Evolutionary conservation across 2,329 filamentous ascomycete genomes (phyloP).

Genomic region (Rhinocladiella similis): DNA sequence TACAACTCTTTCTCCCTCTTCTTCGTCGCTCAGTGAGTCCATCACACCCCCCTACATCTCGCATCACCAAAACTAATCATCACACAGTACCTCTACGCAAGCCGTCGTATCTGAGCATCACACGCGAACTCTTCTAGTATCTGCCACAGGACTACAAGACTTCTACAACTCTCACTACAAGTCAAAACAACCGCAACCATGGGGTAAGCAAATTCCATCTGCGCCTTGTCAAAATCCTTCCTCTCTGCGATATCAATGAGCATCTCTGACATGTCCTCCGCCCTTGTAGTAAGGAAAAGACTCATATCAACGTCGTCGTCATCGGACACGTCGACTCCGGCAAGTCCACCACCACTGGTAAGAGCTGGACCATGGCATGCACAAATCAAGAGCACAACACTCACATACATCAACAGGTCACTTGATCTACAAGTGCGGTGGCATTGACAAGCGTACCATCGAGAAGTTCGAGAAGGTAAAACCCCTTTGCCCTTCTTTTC

Average conservation of each 20-base stretch:
- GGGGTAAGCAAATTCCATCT: slow-evolving; percentile 53
- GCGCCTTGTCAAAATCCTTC: slow-evolving; percentile 12
- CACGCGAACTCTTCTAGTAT: slow-evolving; percentile 45
- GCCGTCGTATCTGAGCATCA: slow-evolving; percentile 54
- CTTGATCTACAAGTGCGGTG: slow-evolving; percentile 99
- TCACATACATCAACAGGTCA: slow-evolving; percentile 59
- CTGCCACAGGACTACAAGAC: slow-evolving; percentile 51
- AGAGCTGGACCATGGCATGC: slow-evolving; percentile 44
- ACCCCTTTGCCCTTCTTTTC: slow-evolving; percentile 7
- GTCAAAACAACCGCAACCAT: slow-evolving; percentile 54
- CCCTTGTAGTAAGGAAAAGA: slow-evolving; percentile 81
- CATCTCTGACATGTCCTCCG: slow-evolving; percentile 22
- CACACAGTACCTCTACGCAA: slow-evolving; percentile 53
- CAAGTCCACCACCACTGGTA: slow-evolving; percentile 96
- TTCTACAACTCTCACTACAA: slow-evolving; percentile 31
- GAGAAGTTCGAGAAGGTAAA: slow-evolving; percentile 99
- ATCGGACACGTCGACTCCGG: slow-evolving; percentile 99
- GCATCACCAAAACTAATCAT: slow-evolving; percentile 24
- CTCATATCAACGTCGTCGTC: slow-evolving; percentile 96
- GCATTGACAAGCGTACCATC: slow-evolving; percentile 99
- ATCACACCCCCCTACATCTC: slow-evolving; percentile 18
- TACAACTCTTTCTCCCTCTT: slow-evolving; percentile 23
- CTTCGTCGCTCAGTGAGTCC: slow-evolving; percentile 33
- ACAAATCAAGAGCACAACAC: slow-evolving; percentile 29
- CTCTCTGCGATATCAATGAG: slow-evolving; percentile 23